phyloP scores from a whole-genome alignment of 495 filamentous ascomycete genomes.

The Aspergillus saccharolyticus region DNA sequence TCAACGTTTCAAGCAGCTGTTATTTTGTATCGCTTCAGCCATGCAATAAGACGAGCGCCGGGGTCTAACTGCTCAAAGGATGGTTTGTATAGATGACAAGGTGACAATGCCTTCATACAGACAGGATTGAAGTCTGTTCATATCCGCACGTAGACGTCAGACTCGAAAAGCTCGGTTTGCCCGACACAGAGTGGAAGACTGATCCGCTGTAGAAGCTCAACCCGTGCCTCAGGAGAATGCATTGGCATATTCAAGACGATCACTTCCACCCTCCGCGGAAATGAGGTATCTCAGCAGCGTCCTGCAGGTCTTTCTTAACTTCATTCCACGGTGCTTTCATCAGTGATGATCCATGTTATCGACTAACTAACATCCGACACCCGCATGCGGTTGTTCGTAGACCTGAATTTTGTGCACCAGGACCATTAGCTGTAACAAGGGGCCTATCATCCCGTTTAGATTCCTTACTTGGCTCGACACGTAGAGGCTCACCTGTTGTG shows the following conservation, averaged over 20 bases:
- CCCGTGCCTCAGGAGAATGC: no score
- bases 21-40: no score
- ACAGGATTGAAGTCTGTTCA: no score
- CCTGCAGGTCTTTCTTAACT: not conserved
- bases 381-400: not conserved
- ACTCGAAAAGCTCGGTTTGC: no score
- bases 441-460: not conserved
- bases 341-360: not conserved
- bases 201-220: no score
- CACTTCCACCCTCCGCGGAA: not conserved
- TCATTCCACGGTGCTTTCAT: not conserved
- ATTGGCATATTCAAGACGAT: not conserved
- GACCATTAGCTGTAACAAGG: not conserved
- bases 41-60: no score
- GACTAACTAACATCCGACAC: not conserved
- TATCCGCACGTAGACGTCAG: no score
- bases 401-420: not conserved
- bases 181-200: no score
- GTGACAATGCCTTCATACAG: no score
- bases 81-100: no score
- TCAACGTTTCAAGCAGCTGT: no score
- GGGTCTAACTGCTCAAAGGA: no score
- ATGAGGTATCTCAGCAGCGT: not conserved
- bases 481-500: not conserved
- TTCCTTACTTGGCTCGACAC: not conserved